Evolutionary conservation across 2,329 filamentous ascomycete species (phyloP).

Genomic region (Fusarium sp.): DNA sequence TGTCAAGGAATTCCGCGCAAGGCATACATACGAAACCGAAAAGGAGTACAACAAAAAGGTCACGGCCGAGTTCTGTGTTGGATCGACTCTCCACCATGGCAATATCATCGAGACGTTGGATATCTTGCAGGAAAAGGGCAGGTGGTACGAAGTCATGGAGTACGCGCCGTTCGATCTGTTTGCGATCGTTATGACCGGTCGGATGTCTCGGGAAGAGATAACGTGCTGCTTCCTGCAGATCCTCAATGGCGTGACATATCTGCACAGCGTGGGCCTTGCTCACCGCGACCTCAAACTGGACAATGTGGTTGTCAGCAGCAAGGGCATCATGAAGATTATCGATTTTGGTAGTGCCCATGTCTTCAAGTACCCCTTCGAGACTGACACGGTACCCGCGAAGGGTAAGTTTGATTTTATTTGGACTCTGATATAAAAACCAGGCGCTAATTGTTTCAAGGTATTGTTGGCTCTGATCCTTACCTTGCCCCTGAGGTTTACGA

Average conservation of each 20-base stretch:
- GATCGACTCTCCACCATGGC: slow-evolving; percentile 94
- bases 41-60: slow-evolving; percentile 98
- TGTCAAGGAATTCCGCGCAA: slow-evolving; percentile 94
- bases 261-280: slow-evolving; percentile 94
- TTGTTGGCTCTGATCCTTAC: slow-evolving; percentile 91
- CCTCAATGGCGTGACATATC: slow-evolving; percentile 90
- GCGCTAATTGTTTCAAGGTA: slow-evolving; percentile 56
- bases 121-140: slow-evolving; percentile 92
- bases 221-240: slow-evolving; percentile 95
- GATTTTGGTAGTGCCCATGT: slow-evolving; percentile 98
- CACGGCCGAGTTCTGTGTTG: slow-evolving; percentile 97
- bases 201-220: slow-evolving; percentile 93
- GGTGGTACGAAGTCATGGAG: slow-evolving; percentile 99
- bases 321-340: slow-evolving; percentile 99
- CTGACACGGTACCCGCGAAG: slow-evolving; percentile 60
- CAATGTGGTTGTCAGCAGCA: slow-evolving; percentile 96
- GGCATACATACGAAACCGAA: slow-evolving; percentile 92
- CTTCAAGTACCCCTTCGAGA: slow-evolving; percentile 97
- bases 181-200: slow-evolving; percentile 98
- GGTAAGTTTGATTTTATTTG: slow-evolving; percentile 40
- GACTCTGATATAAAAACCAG: background rate
- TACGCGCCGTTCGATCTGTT: slow-evolving; percentile 97
- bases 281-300: slow-evolving; percentile 97
- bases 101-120: slow-evolving; percentile 99
- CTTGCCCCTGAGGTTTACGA: slow-evolving; percentile 97